Evolutionary conservation across 257 asterid genomes (phyloP).

Genomic region (Paulownia fortunei): DNA sequence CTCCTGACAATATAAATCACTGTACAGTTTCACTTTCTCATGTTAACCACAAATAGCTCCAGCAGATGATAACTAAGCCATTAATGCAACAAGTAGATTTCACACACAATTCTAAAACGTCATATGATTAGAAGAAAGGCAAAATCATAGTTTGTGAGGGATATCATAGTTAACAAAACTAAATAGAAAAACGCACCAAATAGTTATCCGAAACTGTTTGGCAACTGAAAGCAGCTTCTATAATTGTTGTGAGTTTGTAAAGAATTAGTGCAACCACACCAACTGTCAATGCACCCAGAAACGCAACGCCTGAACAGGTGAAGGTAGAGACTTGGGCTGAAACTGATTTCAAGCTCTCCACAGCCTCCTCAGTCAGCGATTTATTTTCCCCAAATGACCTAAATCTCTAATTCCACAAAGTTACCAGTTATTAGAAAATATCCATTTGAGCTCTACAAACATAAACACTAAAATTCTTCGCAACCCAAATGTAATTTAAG

Average conservation of each 20-base stretch:
- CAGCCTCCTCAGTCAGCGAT: constrained; percentile 72
- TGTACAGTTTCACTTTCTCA: neutral
- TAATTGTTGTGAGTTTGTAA: constrained; percentile 73
- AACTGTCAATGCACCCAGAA: constrained; percentile 81
- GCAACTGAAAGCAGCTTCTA: constrained; percentile 76
- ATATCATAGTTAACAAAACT: neutral
- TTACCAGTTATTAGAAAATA: constrained; percentile 16
- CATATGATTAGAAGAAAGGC: neutral
- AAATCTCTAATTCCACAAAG: constrained; percentile 55
- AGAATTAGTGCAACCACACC: constrained; percentile 75
- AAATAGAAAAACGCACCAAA: constrained; percentile 54
- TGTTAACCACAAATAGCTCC: neutral
- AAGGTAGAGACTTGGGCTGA: constrained; percentile 64
- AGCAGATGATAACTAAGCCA: neutral
- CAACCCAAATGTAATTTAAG: constrained; percentile 2
- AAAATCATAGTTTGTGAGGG: neutral
- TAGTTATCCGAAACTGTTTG: constrained; percentile 77
- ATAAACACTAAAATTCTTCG: neutral
- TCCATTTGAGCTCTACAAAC: neutral
- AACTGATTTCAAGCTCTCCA: constrained; percentile 72
- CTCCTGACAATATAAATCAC: too few species aligned
- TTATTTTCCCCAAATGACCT: constrained; percentile 76
- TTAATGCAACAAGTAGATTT: neutral
- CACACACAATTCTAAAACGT: neutral
- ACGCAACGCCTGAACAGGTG: constrained; percentile 84